These are phyloP conservation scores for Penicillium sp. DNA, from an alignment of 2,329 filamentous ascomycete species.

Conservation along the genomic window DNA sequence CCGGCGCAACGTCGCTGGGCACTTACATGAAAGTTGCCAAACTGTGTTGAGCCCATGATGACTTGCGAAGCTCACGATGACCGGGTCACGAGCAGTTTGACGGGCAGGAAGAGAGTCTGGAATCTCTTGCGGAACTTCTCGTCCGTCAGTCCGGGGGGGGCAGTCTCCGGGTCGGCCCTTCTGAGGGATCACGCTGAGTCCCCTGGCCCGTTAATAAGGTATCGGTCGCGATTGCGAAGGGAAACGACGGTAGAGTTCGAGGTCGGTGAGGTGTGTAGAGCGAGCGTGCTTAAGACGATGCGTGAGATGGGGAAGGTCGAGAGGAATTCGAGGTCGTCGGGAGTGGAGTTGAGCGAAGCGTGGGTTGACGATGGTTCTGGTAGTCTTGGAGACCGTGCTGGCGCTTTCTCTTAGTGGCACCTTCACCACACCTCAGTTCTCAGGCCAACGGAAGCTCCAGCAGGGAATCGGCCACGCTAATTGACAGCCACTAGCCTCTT, in stretches of 20 bases:
- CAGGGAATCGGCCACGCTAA: slow-evolving; percentile 13
- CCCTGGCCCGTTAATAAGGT: slow-evolving; percentile 22
- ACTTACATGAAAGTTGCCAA: slow-evolving; percentile 55
- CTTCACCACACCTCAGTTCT: background rate
- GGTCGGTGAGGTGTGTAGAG: background rate
- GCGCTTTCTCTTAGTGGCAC: background rate
- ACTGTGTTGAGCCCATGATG: slow-evolving; percentile 49
- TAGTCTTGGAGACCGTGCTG: background rate
- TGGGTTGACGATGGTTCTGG: background rate
- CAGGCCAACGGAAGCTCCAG: slow-evolving; percentile 6
- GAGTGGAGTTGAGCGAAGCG: background rate
- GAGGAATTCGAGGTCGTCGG: background rate
- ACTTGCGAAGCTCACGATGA: slow-evolving; percentile 4
- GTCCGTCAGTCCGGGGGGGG: background rate
- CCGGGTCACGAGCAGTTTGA: background rate
- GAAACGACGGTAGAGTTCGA: background rate
- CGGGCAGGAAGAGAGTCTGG: slow-evolving; percentile 2
- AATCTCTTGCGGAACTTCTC: background rate
- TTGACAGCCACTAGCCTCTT: background rate
- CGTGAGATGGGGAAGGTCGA: background rate
- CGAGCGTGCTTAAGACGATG: background rate
- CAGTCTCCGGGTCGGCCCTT: background rate
- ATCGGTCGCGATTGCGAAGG: slow-evolving; percentile 16
- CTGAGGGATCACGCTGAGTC: slow-evolving; percentile 2
- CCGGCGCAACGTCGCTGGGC: slow-evolving; percentile 3